These are phyloP conservation scores for Syncephalastrum monosporum DNA, from an alignment of 371 early-diverging fungal species.

Conservation along the genomic window DNA sequence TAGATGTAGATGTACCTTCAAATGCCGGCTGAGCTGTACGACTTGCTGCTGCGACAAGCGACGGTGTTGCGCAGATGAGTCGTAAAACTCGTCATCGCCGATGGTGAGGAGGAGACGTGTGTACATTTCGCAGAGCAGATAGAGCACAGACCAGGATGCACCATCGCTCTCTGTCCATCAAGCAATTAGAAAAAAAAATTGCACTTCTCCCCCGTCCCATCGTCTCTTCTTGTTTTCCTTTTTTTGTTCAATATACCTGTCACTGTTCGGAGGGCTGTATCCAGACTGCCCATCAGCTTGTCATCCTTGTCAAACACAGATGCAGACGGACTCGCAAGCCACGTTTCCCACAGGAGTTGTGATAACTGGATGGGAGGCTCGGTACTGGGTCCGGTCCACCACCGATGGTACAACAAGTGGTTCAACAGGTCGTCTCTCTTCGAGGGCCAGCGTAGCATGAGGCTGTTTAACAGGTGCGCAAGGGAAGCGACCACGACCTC, in stretches of 20 bases:
- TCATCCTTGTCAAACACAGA: constrained; percentile 19
- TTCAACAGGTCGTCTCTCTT: constrained; percentile 56
- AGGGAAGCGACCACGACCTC: constrained; percentile 23
- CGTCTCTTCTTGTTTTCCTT: neutral
- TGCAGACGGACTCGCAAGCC: constrained; percentile 19
- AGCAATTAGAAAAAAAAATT: neutral
- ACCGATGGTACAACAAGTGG: constrained; percentile 49
- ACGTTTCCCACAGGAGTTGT: constrained; percentile 34
- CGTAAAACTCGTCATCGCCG: constrained; percentile 85
- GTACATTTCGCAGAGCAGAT: constrained; percentile 73
- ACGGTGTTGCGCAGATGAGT: constrained; percentile 35
- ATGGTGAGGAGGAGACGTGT: constrained; percentile 72
- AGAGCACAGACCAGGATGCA: constrained; percentile 53
- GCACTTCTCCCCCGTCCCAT: neutral
- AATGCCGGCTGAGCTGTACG: constrained; percentile 50
- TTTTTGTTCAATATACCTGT: constrained; percentile 10
- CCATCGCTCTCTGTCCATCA: neutral
- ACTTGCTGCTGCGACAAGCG: constrained; percentile 52
- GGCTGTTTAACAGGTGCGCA: constrained; percentile 51
- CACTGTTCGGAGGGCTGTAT: constrained; percentile 4
- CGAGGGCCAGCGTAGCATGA: constrained; percentile 60
- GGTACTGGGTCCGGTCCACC: constrained; percentile 10
- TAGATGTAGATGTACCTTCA: constrained; percentile 45
- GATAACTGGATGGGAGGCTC: constrained; percentile 12
- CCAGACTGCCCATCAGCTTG: constrained; percentile 9